phyloP scores from a whole-genome alignment of 176 grass and related monocot species.

The Luzula sylvatica region DNA sequence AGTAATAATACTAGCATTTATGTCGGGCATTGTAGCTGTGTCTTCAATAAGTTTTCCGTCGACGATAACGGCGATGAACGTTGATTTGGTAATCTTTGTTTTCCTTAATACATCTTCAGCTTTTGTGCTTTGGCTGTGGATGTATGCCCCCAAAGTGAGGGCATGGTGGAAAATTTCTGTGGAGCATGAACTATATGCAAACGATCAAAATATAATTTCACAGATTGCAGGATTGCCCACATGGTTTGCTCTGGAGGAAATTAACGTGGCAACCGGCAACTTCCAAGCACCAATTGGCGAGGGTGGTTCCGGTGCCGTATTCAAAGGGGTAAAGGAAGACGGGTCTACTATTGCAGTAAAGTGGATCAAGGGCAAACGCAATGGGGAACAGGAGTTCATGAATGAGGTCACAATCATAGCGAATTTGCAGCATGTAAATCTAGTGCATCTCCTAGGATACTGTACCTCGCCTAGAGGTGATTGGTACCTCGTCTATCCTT shows the following conservation, averaged over 20 bases:
- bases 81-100: slow-evolving; percentile 1
- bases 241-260: neutral
- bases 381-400: slow-evolving; percentile 34
- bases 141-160: no score
- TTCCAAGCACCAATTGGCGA: no score
- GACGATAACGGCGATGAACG: neutral
- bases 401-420: slow-evolving; percentile 33
- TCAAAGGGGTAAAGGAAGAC: no score
- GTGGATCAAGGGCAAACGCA: slow-evolving; percentile 14
- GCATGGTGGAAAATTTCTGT: no score
- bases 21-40: no score
- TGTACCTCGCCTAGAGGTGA: no score
- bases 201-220: neutral
- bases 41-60: neutral
- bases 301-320: no score
- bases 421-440: slow-evolving; percentile 37
- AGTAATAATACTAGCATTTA: neutral
- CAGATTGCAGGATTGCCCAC: neutral
- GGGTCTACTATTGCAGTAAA: no score
- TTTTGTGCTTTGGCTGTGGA: neutral
- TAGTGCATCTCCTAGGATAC: no score
- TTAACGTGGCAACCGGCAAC: slow-evolving; percentile 21
- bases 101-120: neutral
- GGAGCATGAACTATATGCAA: neutral
- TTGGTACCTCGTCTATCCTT: slow-evolving; percentile 44